Evolutionary conservation across 2,329 filamentous ascomycete genomes (phyloP).

Genomic region (Hansfordia pulvinata): DNA sequence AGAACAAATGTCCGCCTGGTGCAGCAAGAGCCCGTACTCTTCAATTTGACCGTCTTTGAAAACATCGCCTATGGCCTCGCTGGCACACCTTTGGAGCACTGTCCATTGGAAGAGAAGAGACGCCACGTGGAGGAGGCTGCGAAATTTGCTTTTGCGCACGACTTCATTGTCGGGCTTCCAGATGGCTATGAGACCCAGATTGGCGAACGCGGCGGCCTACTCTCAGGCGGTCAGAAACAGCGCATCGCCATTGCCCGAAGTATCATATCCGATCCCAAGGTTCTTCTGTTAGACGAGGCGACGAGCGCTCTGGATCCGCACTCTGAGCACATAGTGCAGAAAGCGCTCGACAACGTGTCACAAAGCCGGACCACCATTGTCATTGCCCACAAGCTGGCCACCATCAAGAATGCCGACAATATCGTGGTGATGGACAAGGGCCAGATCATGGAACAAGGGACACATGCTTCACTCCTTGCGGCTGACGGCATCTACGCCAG

Average conservation of each 20-base stretch:
- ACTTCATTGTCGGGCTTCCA: conserved; percentile 40
- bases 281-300: conserved; percentile 55
- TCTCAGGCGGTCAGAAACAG: conserved; percentile 57
- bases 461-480: conserved; percentile 7
- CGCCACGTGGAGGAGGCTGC: conserved; percentile 37
- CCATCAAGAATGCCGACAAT: conserved; percentile 27
- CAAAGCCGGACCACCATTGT: conserved; percentile 49
- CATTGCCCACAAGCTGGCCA: conserved; percentile 49
- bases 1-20: conserved; percentile 22
- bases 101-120: conserved; percentile 25
- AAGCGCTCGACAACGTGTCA: conserved; percentile 40
- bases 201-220: conserved; percentile 49
- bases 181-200: conserved; percentile 47
- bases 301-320: conserved; percentile 40
- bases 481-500: conserved; percentile 6
- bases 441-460: conserved; percentile 8
- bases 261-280: conserved; percentile 48
- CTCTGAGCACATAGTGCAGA: conserved; percentile 36
- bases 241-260: conserved; percentile 52
- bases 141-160: conserved; percentile 41
- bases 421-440: conserved; percentile 23
- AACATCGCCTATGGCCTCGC: conserved; percentile 25
- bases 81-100: conserved; percentile 16
- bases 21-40: conserved; percentile 30
- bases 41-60: conserved; percentile 30